phyloP scores from a whole-genome alignment of 805 yeast genomes.

The Schwanniomyces sp. region DNA sequence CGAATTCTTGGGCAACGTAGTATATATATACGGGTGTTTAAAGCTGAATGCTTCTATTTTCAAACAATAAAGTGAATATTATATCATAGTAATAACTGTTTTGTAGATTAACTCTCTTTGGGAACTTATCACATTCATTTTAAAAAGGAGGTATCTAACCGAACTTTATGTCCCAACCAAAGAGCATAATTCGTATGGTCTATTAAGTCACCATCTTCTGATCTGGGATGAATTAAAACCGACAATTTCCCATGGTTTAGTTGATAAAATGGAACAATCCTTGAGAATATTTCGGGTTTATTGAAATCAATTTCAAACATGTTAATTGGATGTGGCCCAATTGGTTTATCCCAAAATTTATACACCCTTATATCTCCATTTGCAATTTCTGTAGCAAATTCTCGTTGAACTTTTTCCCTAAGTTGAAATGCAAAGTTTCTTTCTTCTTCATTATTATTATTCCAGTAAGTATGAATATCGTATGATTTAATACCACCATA shows the following conservation, averaged over 20 bases:
- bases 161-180: constrained; percentile 53
- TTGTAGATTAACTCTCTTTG: no score
- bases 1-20: no score
- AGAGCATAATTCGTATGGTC: constrained; percentile 58
- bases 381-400: constrained; percentile 43
- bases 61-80: no score
- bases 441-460: constrained; percentile 32
- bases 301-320: constrained; percentile 61
- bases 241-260: constrained; percentile 51
- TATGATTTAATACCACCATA: constrained; percentile 35
- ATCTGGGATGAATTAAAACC: constrained; percentile 56
- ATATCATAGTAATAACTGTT: no score
- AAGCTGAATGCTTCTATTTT: no score
- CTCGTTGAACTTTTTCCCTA: constrained; percentile 37
- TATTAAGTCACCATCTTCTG: constrained; percentile 35
- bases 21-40: no score
- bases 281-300: constrained; percentile 44
- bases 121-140: no score
- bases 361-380: constrained; percentile 42
- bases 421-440: constrained; percentile 33
- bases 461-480: constrained; percentile 59
- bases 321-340: constrained; percentile 60
- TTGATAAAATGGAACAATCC: constrained; percentile 51
- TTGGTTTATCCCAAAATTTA: constrained; percentile 45
- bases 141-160: constrained; percentile 16